These are phyloP conservation scores for Pythium insidiosum DNA, from an alignment of 352 stramenopile genomes.

Conservation along the genomic window DNA sequence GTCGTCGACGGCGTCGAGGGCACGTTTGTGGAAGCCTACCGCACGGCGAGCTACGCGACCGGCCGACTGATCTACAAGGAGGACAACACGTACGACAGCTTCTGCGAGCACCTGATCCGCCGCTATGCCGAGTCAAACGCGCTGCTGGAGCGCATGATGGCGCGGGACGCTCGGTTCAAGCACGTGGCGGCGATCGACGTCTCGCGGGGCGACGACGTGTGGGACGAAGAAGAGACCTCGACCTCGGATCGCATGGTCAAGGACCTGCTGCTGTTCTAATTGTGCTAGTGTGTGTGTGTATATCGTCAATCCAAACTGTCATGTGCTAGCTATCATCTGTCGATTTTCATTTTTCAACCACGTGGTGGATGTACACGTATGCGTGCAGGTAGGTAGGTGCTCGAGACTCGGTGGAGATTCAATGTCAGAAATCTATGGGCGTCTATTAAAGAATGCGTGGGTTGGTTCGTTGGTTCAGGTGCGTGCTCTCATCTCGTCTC, in stretches of 20 bases:
- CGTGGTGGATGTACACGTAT: no score
- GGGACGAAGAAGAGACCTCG: conserved; percentile 38
- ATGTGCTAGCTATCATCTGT: no score
- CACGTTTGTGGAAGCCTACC: conserved; percentile 76
- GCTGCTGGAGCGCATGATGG: conserved; percentile 80
- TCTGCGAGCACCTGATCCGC: conserved; percentile 83
- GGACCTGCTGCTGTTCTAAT: conserved; percentile 77
- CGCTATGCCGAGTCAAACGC: conserved; percentile 81
- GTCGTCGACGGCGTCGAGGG: conserved; percentile 65
- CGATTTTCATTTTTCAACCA: no score
- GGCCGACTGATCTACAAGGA: conserved; percentile 83
- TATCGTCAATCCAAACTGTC: no score
- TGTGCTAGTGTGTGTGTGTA: not conserved
- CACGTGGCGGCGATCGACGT: conserved; percentile 30
- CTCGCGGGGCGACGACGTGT: conserved; percentile 15
- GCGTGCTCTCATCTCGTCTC: no score
- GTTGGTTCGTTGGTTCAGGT: no score
- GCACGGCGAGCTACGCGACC: conserved; percentile 78
- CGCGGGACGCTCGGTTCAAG: conserved; percentile 61
- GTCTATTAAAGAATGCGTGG: no score
- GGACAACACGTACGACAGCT: conserved; percentile 86
- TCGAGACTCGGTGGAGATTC: no score
- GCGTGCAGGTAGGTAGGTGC: no score
- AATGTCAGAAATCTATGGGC: no score
- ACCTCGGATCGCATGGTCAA: conserved; percentile 83